These are phyloP conservation scores for Cordia subcordata DNA, from an alignment of 257 asterid species.

Conservation along the genomic window DNA sequence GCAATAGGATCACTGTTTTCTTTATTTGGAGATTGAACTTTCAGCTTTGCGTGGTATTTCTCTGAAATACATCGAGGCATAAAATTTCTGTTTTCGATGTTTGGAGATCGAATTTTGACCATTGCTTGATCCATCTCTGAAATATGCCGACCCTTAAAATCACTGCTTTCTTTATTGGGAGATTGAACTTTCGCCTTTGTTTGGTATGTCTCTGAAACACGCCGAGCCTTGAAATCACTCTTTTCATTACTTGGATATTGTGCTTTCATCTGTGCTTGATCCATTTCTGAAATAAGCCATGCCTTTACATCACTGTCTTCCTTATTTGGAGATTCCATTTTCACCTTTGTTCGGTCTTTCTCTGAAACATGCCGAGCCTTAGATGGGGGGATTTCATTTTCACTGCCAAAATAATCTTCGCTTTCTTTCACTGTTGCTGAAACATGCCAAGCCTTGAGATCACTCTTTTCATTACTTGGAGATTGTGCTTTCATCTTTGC, in stretches of 20 bases:
- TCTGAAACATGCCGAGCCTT: neutral
- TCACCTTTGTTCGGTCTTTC: neutral
- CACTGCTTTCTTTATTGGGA: neutral
- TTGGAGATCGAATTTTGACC: neutral
- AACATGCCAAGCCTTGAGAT: too few relatives aligned
- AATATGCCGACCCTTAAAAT: neutral
- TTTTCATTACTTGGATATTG: conserved; percentile 21
- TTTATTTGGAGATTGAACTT: neutral
- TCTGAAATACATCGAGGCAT: neutral
- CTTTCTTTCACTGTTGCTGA: too few relatives aligned
- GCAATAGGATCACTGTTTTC: neutral
- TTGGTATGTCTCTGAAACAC: neutral
- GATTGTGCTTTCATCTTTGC: neutral
- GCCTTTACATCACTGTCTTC: conserved; percentile 31
- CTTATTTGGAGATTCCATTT: conserved; percentile 2
- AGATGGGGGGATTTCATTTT: too few relatives aligned
- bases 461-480: neutral
- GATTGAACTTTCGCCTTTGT: neutral
- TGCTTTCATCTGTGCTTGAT: conserved; percentile 24
- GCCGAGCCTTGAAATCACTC: conserved; percentile 15
- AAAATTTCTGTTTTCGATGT: neutral
- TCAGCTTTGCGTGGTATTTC: neutral
- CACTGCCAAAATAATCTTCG: too few relatives aligned
- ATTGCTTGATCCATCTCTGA: neutral
- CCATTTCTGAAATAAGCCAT: too few relatives aligned